Conservation (phyloP, 2,329 filamentous ascomycete genomes). For the Xylaria sp. region DNA sequence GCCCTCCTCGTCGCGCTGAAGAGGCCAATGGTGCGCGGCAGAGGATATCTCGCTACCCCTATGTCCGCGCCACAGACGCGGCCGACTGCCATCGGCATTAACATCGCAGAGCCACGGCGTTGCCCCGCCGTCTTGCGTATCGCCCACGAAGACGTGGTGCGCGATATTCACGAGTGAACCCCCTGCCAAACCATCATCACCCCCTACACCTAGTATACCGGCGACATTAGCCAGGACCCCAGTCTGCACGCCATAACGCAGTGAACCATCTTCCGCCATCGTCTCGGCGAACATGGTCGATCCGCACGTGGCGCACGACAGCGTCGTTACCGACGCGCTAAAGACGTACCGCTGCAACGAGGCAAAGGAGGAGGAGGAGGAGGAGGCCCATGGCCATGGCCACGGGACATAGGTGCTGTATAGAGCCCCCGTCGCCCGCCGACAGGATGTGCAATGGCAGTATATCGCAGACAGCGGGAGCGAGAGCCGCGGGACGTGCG, state of each 20-base stretch:
- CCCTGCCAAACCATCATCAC: too few species aligned
- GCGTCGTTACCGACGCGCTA: conserved; percentile 48
- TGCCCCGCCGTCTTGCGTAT: conserved; percentile 65
- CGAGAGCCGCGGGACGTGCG: conserved; percentile 47
- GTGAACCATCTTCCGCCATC: not conserved
- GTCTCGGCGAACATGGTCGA: conserved; percentile 56
- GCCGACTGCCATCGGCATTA: conserved; percentile 47
- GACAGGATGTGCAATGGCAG: conserved; percentile 64
- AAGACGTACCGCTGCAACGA: conserved; percentile 54
- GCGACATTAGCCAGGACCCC: conserved; percentile 52
- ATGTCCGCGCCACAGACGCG: conserved; percentile 46
- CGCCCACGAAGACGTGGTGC: conserved; percentile 59
- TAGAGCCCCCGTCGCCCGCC: conserved; percentile 57
- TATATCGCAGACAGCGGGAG: conserved; percentile 56
- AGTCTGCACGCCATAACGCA: conserved; percentile 51
- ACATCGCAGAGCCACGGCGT: conserved; percentile 57
- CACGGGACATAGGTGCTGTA: conserved; percentile 54
- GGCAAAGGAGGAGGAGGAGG: too few species aligned
- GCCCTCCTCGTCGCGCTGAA: not conserved
- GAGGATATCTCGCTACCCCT: conserved; percentile 40
- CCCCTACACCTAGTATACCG: not conserved
- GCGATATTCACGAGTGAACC: conserved; percentile 35
- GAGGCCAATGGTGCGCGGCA: conserved; percentile 46
- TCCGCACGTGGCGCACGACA: conserved; percentile 59
- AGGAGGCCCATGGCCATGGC: conserved; percentile 50